Evolutionary conservation across 106 monocot genomes (phyloP), one percentile per base, ranked within the genome.

Genomic region (Acanthochlamys bracteata): DNA sequence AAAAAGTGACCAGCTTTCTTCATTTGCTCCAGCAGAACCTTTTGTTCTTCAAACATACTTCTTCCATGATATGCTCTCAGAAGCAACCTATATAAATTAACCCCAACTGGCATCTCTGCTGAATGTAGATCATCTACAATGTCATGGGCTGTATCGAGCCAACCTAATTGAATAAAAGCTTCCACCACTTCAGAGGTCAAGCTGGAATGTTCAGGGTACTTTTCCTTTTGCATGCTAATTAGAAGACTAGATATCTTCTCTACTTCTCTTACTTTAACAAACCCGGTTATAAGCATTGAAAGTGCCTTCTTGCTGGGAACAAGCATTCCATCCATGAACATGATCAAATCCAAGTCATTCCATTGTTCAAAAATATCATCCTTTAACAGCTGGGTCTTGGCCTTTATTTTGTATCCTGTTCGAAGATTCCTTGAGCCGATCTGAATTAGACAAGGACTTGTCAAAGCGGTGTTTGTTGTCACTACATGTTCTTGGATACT

Each of bases 111-210:
- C 60, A 85, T 53, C 71, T 26, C 70, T 66, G 66, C 82, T 33
- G 67, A 65, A 39, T 88, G 83, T 42, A 98, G 59, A 63, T 83
- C 76, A 76, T 98, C 96, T 63, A 98, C 39, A 74, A 92, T 84
- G 59, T 98, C 96, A 77, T 98, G 96, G 24, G 87, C 81, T 53
- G 61, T 74, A 71, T 88, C 88, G 56, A 92, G 72, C 85, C 80
- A 91, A 49, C 88, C 88, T 63, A 81, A 33, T 43, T 83, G 78
- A 76, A 91, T 74, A 69, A 80, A 91, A 57, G 79, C 74, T 75
- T 61, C 69, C 4, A 92, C 66, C 17, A 92, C 72, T 60, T 84
- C 65, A 20, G 63, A 69, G 73, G 76, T 67, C 25, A 88, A 55
- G 60, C 20, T 71, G 21, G 22, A 7, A 71, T 72, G 64, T 45